A percentile compares a stretch with the other conserved stretches of the same genome.
These are phyloP conservation scores for Sisymbrium irio DNA, from an alignment of 345 rosid genomes.

Conservation along the genomic window DNA sequence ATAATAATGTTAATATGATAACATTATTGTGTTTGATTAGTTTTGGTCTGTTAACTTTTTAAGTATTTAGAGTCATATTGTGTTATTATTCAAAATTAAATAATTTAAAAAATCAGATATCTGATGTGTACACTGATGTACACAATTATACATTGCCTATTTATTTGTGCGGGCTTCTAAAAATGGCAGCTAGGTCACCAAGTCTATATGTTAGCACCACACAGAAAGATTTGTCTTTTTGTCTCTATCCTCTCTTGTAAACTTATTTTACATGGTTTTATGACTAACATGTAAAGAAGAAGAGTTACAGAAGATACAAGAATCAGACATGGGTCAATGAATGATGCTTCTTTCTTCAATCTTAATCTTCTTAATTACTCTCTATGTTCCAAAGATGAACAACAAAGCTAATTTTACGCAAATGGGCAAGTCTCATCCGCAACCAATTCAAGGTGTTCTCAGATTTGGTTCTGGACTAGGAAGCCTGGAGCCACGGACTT, in stretches of 20 bases:
- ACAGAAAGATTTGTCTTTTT: slow-evolving; percentile 6
- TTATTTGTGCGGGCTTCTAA: slow-evolving; percentile 14
- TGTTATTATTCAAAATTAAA: no score
- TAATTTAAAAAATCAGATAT: slow-evolving; percentile 5
- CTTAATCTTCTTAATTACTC: slow-evolving; percentile 53
- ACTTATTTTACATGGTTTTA: background rate
- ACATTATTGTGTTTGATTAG: no score
- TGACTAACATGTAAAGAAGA: slow-evolving; percentile 33
- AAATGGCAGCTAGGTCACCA: slow-evolving; percentile 30
- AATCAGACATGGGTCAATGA: slow-evolving; percentile 44
- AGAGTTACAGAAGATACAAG: slow-evolving; percentile 69
- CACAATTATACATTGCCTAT: background rate
- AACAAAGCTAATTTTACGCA: slow-evolving; percentile 48
- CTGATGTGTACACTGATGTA: slow-evolving; percentile 10
- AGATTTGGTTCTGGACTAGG: slow-evolving; percentile 34
- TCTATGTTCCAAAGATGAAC: slow-evolving; percentile 93
- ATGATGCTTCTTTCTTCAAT: slow-evolving; percentile 70
- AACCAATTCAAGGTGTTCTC: slow-evolving; percentile 57
- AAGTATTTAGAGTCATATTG: no score
- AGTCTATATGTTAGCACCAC: slow-evolving; percentile 3
- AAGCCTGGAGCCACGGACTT: slow-evolving; percentile 44
- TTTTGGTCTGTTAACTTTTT: no score
- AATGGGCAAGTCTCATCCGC: slow-evolving; percentile 42
- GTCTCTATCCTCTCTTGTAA: background rate
- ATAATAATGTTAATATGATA: no score